Conservation (phyloP, 345 rosid species). For the Gossypium australe region DNA sequence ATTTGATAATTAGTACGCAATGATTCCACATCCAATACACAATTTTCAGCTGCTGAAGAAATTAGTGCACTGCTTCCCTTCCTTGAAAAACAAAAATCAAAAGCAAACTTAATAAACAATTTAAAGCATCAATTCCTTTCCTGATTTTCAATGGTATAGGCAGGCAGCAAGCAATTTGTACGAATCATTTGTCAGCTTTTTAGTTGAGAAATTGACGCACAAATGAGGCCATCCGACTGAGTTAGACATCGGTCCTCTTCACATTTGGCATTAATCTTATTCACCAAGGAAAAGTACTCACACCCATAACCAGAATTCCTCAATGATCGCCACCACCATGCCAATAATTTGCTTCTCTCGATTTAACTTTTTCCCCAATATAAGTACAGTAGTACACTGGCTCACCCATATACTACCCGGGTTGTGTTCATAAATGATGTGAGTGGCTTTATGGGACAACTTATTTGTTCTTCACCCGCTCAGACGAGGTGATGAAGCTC, state of each 20-base stretch:
- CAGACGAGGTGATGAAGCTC: constrained; percentile 67
- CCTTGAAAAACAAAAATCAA: no score
- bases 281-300: not conserved
- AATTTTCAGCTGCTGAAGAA: no score
- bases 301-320: not conserved
- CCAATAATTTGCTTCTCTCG: not conserved
- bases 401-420: not conserved
- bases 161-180: no score
- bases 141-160: no score
- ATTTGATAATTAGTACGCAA: not conserved
- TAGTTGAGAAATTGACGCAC: no score
- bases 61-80: no score
- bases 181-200: no score
- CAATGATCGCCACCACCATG: constrained; percentile 54
- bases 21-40: not conserved
- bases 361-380: not conserved
- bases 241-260: not conserved
- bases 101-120: no score
- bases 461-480: constrained; percentile 45
- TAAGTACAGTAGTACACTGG: not conserved
- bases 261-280: not conserved
- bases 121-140: no score
- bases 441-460: not conserved
- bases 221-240: not conserved
- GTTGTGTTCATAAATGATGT: not conserved